Evolutionary conservation across 805 yeast species (phyloP), one percentile per base, ranked within the genome.

Genomic region (Metschnikowia borealis): DNA sequence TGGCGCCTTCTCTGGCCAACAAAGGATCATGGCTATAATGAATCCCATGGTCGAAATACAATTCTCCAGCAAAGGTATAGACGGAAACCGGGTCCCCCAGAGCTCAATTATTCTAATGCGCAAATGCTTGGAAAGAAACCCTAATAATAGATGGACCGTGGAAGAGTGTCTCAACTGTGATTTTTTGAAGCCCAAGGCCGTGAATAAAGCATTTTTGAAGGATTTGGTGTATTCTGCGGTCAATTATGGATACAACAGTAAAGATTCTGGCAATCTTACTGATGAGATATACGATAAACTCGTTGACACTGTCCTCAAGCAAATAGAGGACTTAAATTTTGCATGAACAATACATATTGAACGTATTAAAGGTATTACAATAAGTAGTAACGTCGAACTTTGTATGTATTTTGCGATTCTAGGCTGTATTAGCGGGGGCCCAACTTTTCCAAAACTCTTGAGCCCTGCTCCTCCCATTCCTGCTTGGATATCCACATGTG

Each of bases 401-500:
- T 39, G 17, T 26, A 39, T 26, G 15, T 26, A 26, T 39, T 35
- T 38, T 38, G 40, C 8, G 21, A 8, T 11, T 39, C 43, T 39
- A 15, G 29, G 43, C 43, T 39, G 20, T 38, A 39, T 52, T 74
- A 90, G 71, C 98, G 83, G 52, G 97, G 97, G 6, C 98, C 99
- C 62, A 94, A 82, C 71, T 94, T 94, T 55, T 76, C 78, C 69
- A 94, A 80, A 11, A 89, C 81, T 35, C 91, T 79, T 39, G 96
- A 81, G 32, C 99, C 99, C 64, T 87, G 89, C 74, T 94, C 99
- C 67, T 89, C 94, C 98, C 98, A 94, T 72, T 94, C 99, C 66
- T 87, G 89, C 67, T 87, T 91, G 48, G 89, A 77, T 59, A 94
- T 82, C 99, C 99, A 94, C 96, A 94, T 88, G 64, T 91, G 97